Percentiles rank a stretch among this genome's conserved stretches.
Conservation (phyloP, 345 rosid genomes). For the Erucastrum elatum region DNA sequence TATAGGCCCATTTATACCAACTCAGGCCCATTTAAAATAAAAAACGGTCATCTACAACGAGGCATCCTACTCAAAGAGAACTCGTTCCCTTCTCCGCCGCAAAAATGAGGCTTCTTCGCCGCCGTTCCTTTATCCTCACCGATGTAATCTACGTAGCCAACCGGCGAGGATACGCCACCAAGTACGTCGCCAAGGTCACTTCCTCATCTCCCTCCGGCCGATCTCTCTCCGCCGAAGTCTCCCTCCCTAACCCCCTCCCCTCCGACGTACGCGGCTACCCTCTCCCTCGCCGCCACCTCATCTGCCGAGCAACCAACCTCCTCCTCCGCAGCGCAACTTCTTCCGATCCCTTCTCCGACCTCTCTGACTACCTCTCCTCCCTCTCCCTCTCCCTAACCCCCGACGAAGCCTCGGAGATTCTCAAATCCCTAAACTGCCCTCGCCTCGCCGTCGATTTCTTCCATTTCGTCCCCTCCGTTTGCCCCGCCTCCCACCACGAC, state of each 20-base stretch:
- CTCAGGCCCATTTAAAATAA: neutral
- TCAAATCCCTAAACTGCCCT: constrained; percentile 78
- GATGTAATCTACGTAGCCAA: neutral
- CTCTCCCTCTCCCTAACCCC: constrained; percentile 65
- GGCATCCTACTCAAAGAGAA: neutral
- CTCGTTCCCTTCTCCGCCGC: constrained; percentile 17
- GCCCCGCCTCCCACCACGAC: constrained; percentile 56
- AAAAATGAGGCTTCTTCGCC: constrained; percentile 33
- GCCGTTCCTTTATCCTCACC: constrained; percentile 16
- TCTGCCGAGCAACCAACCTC: constrained; percentile 71
- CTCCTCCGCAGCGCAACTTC: constrained; percentile 37
- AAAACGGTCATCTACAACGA: neutral
- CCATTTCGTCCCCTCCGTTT: constrained; percentile 52
- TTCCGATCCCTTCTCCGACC: constrained; percentile 45
- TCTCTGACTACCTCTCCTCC: constrained; percentile 61
- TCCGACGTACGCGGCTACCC: constrained; percentile 74
- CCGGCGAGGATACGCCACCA: constrained; percentile 64
- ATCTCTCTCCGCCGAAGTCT: constrained; percentile 73
- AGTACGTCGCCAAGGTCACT: constrained; percentile 71
- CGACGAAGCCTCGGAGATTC: constrained; percentile 74
- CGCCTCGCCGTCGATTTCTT: constrained; percentile 68
- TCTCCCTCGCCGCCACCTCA: constrained; percentile 71
- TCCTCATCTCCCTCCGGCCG: constrained; percentile 79
- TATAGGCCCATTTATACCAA: neutral
- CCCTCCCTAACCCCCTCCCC: constrained; percentile 48